Base-by-base conservation (phyloP, 1,284 basidiomycete species). In the Tilletia setariae region DNA sequence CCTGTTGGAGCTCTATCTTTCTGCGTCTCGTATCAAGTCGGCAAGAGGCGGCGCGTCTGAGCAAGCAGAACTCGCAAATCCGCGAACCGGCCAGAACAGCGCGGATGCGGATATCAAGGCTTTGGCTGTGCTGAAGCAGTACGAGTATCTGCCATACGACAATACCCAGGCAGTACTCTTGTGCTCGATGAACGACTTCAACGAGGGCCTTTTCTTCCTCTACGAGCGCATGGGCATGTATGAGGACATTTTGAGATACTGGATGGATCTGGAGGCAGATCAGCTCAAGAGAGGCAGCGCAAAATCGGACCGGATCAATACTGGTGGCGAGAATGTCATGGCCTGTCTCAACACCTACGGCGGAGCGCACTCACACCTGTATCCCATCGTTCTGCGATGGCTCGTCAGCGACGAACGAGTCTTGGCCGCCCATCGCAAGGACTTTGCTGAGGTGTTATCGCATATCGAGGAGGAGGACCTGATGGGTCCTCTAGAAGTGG, bases 221-320 rank as follows among this genome's bases (percentile, higher is more conserved):
- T 98, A 94, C 90, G 95, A 98, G 84, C 89, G 88, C 66, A 86
- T 94, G 85, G 93, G 91, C 1, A 94, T 98, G 94, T 92, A 93
- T 82, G 96, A 98, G 77, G 94, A 97, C 73, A 89, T 98, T 46
- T 79, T 98, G 32, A 88, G 93, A 23, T 94, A 92, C 84, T 94
- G 90, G 89, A 95, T 95, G 69, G 73, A 77, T 8, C 47, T 67
- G 1, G 87, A 90, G 89, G 56, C 56, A 15, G 67, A 86, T 85
- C 71, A 86, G 89, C 63, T 47, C 28, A 25, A 63, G 35, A 40
- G 11, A 59, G n/a, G 66, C 65, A 42, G 59, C 62, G 32, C 47
- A 32, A 21, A 65, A 25, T 21, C 68, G 19, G 11, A 40, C 35
- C 35, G 35, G 4, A 61, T 67, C 13, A 84, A 84, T 11, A 8